Base-by-base conservation (phyloP, 31 red algal genomes). In the Asparagopsis taxiformis region DNA sequence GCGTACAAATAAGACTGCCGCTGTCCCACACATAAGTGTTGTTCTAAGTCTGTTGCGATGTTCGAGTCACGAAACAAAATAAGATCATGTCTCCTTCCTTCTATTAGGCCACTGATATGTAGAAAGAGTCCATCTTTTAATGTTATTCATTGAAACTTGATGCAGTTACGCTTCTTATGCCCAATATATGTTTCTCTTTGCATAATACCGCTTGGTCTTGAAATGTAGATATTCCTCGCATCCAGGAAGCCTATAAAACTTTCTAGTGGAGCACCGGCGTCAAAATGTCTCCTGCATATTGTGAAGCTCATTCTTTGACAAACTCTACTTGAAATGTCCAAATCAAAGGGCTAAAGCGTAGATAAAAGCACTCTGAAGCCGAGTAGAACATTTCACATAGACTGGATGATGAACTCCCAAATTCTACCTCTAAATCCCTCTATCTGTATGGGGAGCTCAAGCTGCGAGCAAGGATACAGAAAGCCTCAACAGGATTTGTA, bases 21-120 rank as follows among this genome's bases (percentile, higher is more conserved):
- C 13, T 39, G 44, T 13, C 55, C 36, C 9, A 70, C 16, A 5
- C 15, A 4, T 17, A 70, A 39, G 33, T 22, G 4, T 8, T 70
- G n/a, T 49, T 6, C 37, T 38, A 70, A 53, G 15, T 56, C 16
- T 22, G 56, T 28, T 13, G 56, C 66, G 10, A 70, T 56, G 25
- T 21, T 39, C 5, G 44, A 53, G 7, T 55, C 21, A 6, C 26
- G 19, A 65, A 37, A 39, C 29, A 39, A 21, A 34, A 26, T 65
- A 26, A 39, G 6, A 21, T 36, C 61, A 65, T 65, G 61, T 22
- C 61, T 16, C 9, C 61, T 6, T 5, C 61, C 29, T 41, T 65
- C 29, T 36, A 23, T 26, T 37, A 26, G 61, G 61, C 61, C 61
- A 8, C 9, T 7, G 13, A 65, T 15, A 39, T 65, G 61, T 7